Base-by-base conservation (phyloP, 2,329 filamentous ascomycete species). In the Apiospora koreana region DNA sequence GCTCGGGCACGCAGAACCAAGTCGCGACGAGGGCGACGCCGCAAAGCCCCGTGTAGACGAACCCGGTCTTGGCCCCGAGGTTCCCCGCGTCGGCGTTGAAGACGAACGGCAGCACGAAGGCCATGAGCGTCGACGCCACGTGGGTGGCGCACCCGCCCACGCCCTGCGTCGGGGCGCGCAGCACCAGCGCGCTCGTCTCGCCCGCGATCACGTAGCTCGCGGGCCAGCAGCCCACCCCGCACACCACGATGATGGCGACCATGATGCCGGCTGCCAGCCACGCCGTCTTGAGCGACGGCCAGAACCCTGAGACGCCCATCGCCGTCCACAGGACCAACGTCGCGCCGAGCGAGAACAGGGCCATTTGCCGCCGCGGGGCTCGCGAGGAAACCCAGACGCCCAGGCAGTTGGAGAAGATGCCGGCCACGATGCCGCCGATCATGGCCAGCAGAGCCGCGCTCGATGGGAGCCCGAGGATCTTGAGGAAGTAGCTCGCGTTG, bases 1-100 rank as follows among this genome's bases (percentile, higher is more conserved):
- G 88, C 75, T 90, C 87, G 0, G 88, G 87, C 0, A 89, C 78
- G 45, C 80, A 79, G 14, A 81, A 77, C 79, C 81, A 89, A 0
- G 83, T 81, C 0, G 83, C 64, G 1, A 78, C 69, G 2, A 81
- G 76, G 23, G 80, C 78, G 1, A 82, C 69, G 2, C 79, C 70
- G 72, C 81, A 82, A 16, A 81, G 77, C 0, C 77, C 81, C 0
- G 79, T 77, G 70, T 79, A 84, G 0, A 84, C 75, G 42, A 83
- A 83, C 0, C 81, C 82, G 1, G 81, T 83, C 75, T 82, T 83
- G 1, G 80, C 81, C 38, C 81, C 79, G 25, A 84, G 73, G 70
- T 83, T 80, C 10, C 77, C 81, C 23, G 75, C 68, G 25, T 79
- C 79, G 12, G 78, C 71, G 68, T 80, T 88, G 77, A 86, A 87